These are phyloP conservation scores for Chalara sp. DNA, from an alignment of 2,329 filamentous ascomycete species.

Conservation along the genomic window DNA sequence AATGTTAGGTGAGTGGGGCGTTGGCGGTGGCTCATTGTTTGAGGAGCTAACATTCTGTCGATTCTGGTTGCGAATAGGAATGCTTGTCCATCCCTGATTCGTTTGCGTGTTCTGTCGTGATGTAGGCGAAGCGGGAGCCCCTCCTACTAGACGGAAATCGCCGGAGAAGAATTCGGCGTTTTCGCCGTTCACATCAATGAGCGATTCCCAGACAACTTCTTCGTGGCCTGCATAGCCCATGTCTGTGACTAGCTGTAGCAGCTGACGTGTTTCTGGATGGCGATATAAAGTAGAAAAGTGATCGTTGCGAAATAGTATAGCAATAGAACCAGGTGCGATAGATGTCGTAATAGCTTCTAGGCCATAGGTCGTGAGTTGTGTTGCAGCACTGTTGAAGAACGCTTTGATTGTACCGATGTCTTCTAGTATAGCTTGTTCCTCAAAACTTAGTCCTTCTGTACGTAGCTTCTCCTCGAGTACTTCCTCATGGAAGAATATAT, in stretches of 20 bases:
- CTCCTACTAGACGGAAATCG: conserved; percentile 81
- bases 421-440: conserved; percentile 74
- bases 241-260: conserved; percentile 86
- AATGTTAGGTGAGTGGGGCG: conserved; percentile 24
- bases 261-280: conserved; percentile 67
- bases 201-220: conserved; percentile 92
- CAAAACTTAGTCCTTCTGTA: conserved; percentile 52
- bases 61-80: conserved; percentile 8
- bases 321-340: conserved; percentile 70
- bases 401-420: conserved; percentile 80
- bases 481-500: conserved; percentile 80
- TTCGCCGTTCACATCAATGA: conserved; percentile 82
- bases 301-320: conserved; percentile 93
- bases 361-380: conserved; percentile 79
- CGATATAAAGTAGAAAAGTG: conserved; percentile 94
- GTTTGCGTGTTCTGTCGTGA: conserved; percentile 1
- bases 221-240: conserved; percentile 82
- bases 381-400: conserved; percentile 74
- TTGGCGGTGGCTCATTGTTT: conserved; percentile 3
- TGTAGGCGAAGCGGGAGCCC: conserved; percentile 25
- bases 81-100: conserved; percentile 16
- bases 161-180: conserved; percentile 80
- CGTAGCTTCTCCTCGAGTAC: conserved; percentile 77
- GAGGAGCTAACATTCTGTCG: neutral
- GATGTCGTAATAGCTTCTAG: conserved; percentile 66